A percentile compares a stretch with the other conserved stretches of the same genome.
Conservation (phyloP, 768 basidiomycete species). For the Roridomyces roridus region DNA sequence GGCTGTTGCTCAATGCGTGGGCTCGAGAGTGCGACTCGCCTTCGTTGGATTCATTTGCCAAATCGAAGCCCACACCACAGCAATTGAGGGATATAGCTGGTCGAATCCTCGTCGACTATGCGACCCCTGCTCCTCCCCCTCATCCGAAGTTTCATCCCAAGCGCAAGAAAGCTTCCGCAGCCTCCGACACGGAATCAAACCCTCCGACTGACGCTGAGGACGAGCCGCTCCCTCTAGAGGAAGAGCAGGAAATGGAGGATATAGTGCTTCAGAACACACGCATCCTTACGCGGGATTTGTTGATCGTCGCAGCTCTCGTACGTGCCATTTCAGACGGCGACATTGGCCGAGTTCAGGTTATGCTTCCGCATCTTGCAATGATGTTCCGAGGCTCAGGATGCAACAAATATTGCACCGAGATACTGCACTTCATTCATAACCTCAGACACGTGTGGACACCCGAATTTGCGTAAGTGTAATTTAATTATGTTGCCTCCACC, state of each 20-base stretch:
- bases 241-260: neutral
- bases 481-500: no score
- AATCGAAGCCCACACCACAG: slow-evolving; percentile 32
- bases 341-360: slow-evolving; percentile 1
- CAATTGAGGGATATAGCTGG: slow-evolving; percentile 24
- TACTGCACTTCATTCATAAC: neutral
- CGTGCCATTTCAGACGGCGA: slow-evolving; percentile 16
- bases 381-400: slow-evolving; percentile 2
- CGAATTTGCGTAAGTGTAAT: slow-evolving; percentile 27
- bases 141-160: neutral
- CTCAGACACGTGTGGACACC: slow-evolving; percentile 40
- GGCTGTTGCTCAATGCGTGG: slow-evolving; percentile 28
- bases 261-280: slow-evolving; percentile 12
- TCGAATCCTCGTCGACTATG: slow-evolving; percentile 31
- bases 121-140: slow-evolving; percentile 15
- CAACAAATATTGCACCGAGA: slow-evolving; percentile 8
- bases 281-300: slow-evolving; percentile 17
- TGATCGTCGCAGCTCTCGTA: slow-evolving; percentile 16
- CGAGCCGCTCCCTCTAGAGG: no score
- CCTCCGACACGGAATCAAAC: no score
- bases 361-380: slow-evolving; percentile 4
- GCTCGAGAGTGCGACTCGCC: slow-evolving; percentile 14
- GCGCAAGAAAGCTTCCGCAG: no score
- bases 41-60: slow-evolving; percentile 25
- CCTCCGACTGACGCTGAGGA: no score